A percentile compares a stretch with the other conserved stretches of the same genome.
Conservation (phyloP, 1,139 yeast genomes). For the Arxiozyma slooffiae region DNA sequence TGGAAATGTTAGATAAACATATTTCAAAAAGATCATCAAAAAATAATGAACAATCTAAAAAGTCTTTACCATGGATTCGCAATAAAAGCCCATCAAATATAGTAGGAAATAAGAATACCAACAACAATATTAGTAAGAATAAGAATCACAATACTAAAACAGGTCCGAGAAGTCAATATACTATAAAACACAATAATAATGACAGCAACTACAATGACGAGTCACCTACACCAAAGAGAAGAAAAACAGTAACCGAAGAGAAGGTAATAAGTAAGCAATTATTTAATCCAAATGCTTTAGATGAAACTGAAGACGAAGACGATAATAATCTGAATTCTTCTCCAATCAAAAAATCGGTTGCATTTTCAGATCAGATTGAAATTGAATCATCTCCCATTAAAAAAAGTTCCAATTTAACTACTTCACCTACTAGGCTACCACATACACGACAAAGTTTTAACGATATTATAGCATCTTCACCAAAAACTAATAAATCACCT, state of each 20-base stretch:
- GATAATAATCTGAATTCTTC: slow-evolving; percentile 9
- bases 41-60: slow-evolving; percentile 11
- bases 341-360: slow-evolving; percentile 23
- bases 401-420: neutral
- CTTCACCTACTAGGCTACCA: neutral
- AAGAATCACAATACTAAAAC: neutral
- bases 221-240: slow-evolving; percentile 21
- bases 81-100: neutral
- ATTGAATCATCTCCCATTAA: slow-evolving; percentile 21
- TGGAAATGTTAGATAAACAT: slow-evolving; percentile 21
- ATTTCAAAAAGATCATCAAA: slow-evolving; percentile 1
- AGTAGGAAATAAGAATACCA: neutral
- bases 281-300: neutral
- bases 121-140: neutral
- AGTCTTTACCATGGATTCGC: slow-evolving; percentile 4
- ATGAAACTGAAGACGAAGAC: neutral
- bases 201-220: neutral
- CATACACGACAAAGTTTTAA: neutral
- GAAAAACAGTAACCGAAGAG: slow-evolving; percentile 7
- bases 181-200: neutral
- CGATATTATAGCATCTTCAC: slow-evolving; percentile 15
- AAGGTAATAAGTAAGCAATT: neutral
- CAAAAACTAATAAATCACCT: slow-evolving; percentile 19
- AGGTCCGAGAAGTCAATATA: neutral
- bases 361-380: slow-evolving; percentile 22